phyloP scores from a whole-genome alignment of 371 early-diverging fungal species.

The Mortierella sp. region DNA sequence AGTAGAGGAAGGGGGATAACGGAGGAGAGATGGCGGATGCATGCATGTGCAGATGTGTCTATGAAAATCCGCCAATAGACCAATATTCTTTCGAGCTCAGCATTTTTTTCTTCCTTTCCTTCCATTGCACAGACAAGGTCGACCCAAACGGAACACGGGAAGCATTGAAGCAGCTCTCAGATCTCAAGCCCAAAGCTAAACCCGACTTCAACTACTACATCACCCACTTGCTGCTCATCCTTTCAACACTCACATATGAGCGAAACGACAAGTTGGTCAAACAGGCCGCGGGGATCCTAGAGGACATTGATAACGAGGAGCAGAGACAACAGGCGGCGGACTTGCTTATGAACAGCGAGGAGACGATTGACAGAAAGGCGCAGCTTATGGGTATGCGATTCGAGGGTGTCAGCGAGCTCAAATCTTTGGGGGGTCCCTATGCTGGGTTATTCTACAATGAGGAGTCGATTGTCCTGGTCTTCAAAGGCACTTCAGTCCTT shows the following conservation, averaged over 20 bases:
- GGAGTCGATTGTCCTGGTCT: slow-evolving; percentile 61
- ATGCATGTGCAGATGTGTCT: neutral
- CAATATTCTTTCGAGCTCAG: neutral
- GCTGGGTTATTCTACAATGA: slow-evolving; percentile 64
- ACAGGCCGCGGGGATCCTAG: slow-evolving; percentile 44
- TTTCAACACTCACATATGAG: slow-evolving; percentile 61
- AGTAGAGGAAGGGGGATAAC: neutral
- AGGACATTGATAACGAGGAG: slow-evolving; percentile 16
- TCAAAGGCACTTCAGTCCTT: slow-evolving; percentile 64
- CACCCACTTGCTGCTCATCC: slow-evolving; percentile 33
- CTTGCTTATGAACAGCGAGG: slow-evolving; percentile 39
- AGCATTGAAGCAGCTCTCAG: slow-evolving; percentile 31
- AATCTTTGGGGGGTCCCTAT: slow-evolving; percentile 64
- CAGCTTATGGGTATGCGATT: slow-evolving; percentile 60
- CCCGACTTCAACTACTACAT: slow-evolving; percentile 45
- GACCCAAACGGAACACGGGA: slow-evolving; percentile 45
- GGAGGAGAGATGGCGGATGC: neutral
- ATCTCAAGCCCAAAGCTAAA: slow-evolving; percentile 12
- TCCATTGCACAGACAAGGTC: slow-evolving; percentile 23
- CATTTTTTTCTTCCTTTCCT: neutral
- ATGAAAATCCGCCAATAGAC: neutral
- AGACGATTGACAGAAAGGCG: slow-evolving; percentile 31
- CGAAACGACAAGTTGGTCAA: slow-evolving; percentile 61
- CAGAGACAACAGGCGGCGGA: slow-evolving; percentile 20
- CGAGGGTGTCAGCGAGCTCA: slow-evolving; percentile 64